These are phyloP conservation scores for Geoglossum glabrum DNA, from an alignment of 495 filamentous ascomycete species.

Conservation along the genomic window DNA sequence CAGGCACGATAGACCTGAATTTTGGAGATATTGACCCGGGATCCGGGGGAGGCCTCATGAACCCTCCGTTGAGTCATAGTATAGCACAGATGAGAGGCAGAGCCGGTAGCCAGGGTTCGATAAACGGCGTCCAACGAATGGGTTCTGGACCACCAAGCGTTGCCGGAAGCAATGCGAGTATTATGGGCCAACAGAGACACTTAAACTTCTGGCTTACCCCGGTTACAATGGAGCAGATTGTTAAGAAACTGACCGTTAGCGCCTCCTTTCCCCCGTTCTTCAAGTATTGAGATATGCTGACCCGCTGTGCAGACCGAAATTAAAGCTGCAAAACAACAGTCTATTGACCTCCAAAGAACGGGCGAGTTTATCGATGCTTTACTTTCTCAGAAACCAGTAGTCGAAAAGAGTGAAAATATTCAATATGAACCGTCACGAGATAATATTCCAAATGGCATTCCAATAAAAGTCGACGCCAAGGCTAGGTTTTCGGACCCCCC, in stretches of 20 bases:
- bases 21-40: constrained; percentile 70
- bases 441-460: constrained; percentile 8
- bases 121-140: constrained; percentile 31
- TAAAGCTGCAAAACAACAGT: constrained; percentile 68
- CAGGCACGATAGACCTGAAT: constrained; percentile 66
- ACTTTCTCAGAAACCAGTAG: constrained; percentile 41
- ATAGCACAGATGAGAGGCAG: constrained; percentile 45
- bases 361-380: constrained; percentile 60
- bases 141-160: constrained; percentile 26
- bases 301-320: constrained; percentile 47
- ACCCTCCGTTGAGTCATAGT: constrained; percentile 33
- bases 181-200: constrained; percentile 40
- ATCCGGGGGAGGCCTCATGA: constrained; percentile 42
- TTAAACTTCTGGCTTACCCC: constrained; percentile 71
- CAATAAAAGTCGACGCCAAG: constrained; percentile 31
- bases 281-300: constrained; percentile 4
- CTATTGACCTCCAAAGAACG: constrained; percentile 63
- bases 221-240: constrained; percentile 82
- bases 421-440: not conserved
- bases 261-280: constrained; percentile 6
- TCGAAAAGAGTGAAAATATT: constrained; percentile 31
- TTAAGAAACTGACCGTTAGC: constrained; percentile 79
- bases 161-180: constrained; percentile 36
- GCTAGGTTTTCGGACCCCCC: constrained; percentile 72
- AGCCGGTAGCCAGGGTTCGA: constrained; percentile 49